Evolutionary conservation across 2,329 filamentous ascomycete genomes (phyloP).

Genomic region (Colletotrichum sp.): DNA sequence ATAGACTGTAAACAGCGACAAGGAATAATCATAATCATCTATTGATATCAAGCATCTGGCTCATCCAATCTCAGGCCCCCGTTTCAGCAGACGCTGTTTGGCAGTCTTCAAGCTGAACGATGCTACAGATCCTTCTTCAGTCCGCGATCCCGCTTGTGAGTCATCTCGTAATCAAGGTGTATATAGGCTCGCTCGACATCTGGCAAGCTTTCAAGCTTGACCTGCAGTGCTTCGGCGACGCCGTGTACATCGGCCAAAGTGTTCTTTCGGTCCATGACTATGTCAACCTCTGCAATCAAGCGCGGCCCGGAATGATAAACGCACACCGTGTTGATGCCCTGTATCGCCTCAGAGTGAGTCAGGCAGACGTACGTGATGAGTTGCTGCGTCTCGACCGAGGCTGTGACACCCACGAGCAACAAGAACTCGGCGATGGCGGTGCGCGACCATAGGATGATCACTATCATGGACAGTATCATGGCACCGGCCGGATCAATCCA

Average conservation of each 20-base stretch:
- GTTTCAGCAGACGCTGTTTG: neutral
- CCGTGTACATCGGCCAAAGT: conserved; percentile 84
- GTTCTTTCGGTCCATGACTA: conserved; percentile 84
- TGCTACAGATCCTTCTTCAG: conserved; percentile 64
- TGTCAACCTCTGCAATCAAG: conserved; percentile 92
- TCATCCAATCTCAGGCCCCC: neutral
- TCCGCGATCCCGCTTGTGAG: conserved; percentile 85
- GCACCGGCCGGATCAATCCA: conserved; percentile 95
- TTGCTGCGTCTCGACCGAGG: conserved; percentile 84
- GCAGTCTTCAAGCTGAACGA: neutral
- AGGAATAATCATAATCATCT: neutral
- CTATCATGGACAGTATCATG: conserved; percentile 80
- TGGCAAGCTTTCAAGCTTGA: conserved; percentile 89
- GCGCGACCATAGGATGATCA: conserved; percentile 80
- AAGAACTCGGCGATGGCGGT: conserved; percentile 91
- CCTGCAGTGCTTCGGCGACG: conserved; percentile 90
- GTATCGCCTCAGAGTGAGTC: conserved; percentile 85
- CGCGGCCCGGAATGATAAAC: conserved; percentile 90
- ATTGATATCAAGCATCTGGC: neutral
- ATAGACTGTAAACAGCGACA: neutral
- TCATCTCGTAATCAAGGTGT: conserved; percentile 96
- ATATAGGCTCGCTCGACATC: conserved; percentile 94
- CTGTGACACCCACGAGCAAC: conserved; percentile 86
- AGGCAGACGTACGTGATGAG: conserved; percentile 96
- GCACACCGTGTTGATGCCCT: conserved; percentile 90